A percentile compares a stretch with the other conserved stretches of the same genome.
These are phyloP conservation scores for Castanospermum australe DNA, from an alignment of 306 rosid species.

Conservation along the genomic window DNA sequence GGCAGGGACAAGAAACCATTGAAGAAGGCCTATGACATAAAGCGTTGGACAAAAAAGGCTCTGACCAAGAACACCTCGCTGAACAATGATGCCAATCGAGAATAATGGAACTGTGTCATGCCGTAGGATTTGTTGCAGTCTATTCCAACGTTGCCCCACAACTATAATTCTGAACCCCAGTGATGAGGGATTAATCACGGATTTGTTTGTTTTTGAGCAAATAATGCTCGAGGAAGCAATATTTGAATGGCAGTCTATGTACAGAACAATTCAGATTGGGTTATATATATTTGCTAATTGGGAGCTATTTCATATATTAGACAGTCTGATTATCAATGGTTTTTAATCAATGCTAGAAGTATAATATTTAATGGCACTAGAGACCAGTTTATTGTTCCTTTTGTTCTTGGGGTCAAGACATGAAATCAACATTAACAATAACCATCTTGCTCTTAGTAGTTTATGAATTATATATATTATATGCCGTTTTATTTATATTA, in stretches of 20 bases:
- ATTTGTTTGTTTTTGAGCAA: not conserved
- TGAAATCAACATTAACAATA: not conserved
- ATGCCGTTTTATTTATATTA: not conserved
- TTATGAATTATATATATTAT: no score
- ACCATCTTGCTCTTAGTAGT: not conserved
- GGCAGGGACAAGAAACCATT: slow-evolving; percentile 63
- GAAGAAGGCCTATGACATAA: slow-evolving; percentile 68
- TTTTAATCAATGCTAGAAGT: not conserved
- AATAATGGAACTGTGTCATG: not conserved
- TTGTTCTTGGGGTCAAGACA: not conserved
- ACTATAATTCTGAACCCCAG: slow-evolving; percentile 1
- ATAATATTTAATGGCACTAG: not conserved
- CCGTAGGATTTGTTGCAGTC: not conserved
- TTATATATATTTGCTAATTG: not conserved
- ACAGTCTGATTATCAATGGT: not conserved
- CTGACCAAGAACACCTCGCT: slow-evolving; percentile 46
- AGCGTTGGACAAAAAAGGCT: slow-evolving; percentile 85
- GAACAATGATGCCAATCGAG: slow-evolving; percentile 45
- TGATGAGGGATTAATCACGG: not conserved
- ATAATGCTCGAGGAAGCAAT: not conserved
- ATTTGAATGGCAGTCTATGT: not conserved
- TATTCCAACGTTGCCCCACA: not conserved
- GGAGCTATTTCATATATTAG: not conserved
- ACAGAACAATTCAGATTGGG: not conserved
- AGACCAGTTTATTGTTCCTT: not conserved